phyloP scores from a whole-genome alignment of 176 grass and related monocot species.

The Oryza meyeriana region DNA sequence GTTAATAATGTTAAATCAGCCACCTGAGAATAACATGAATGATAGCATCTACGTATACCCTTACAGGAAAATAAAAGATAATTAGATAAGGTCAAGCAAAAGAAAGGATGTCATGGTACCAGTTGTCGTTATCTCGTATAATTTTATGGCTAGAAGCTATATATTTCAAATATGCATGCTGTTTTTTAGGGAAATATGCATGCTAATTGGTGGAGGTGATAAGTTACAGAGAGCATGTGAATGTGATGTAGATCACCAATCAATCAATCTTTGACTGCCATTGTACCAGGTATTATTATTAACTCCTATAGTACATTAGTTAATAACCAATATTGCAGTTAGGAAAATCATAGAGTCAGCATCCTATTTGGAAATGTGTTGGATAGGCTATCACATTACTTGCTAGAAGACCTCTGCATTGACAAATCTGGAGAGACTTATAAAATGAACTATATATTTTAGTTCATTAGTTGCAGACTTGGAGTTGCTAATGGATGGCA shows the following conservation, averaged over 20 bases:
- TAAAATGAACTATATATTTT: background rate
- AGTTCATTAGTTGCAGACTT: background rate
- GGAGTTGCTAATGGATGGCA: slow-evolving; percentile 13
- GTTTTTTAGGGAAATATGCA: background rate
- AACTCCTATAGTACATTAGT: background rate
- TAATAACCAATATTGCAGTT: slow-evolving; percentile 12
- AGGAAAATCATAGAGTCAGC: slow-evolving; percentile 33
- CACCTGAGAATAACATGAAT: background rate
- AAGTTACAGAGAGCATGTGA: slow-evolving; percentile 2
- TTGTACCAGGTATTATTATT: slow-evolving; percentile 18
- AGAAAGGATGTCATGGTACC: slow-evolving; percentile 12
- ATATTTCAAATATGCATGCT: background rate
- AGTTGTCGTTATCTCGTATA: background rate
- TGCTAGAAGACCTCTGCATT: background rate
- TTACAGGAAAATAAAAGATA: background rate
- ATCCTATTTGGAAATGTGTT: slow-evolving; percentile 19
- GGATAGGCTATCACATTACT: slow-evolving; percentile 18
- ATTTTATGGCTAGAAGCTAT: background rate
- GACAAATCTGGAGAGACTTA: background rate
- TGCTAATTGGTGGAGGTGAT: slow-evolving; percentile 2
- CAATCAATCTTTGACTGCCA: slow-evolving; percentile 28
- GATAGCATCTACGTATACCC: background rate
- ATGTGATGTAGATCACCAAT: slow-evolving; percentile 14
- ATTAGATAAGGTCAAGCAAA: background rate
- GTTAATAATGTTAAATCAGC: background rate